Percentiles rank a stretch among this genome's conserved stretches.
phyloP scores from a whole-genome alignment of 306 rosid genomes.

The Gastrolobium villosum region DNA sequence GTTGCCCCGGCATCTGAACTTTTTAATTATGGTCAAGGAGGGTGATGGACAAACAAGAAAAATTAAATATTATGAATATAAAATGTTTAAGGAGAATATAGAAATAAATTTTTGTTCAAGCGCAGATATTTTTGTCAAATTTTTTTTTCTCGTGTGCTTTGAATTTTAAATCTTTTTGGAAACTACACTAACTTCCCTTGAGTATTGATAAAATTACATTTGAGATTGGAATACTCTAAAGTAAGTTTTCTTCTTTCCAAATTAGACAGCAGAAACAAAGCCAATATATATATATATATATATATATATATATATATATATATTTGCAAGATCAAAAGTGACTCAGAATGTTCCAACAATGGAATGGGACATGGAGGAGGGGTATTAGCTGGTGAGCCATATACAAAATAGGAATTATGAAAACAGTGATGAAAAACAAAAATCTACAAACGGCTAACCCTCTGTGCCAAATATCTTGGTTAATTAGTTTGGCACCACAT shows the following conservation, averaged over 20 bases:
- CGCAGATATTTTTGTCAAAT: not conserved
- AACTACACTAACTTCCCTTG: slow-evolving; percentile 4
- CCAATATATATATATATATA: not conserved
- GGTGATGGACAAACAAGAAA: not conserved
- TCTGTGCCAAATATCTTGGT: not conserved
- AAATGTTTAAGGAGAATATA: slow-evolving; percentile 14
- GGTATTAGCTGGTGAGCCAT: not conserved
- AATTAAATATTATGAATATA: not conserved
- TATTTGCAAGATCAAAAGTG: not conserved
- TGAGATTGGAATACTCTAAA: not conserved
- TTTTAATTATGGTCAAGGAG: not conserved
- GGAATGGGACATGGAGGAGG: not conserved
- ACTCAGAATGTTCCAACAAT: not conserved
- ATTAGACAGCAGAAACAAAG: not conserved
- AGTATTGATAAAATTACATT: not conserved
- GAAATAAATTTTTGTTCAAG: not conserved
- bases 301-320: no score
- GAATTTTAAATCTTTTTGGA: not conserved
- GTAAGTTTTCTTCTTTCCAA: slow-evolving; percentile 2
- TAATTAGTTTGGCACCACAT: not conserved
- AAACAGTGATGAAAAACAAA: not conserved
- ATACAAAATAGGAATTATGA: not conserved
- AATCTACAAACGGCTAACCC: not conserved
- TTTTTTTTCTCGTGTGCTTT: not conserved
- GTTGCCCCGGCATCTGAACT: not conserved